These are phyloP conservation scores for Pleurotus eryngii DNA, from an alignment of 768 basidiomycete genomes.

Conservation along the genomic window DNA sequence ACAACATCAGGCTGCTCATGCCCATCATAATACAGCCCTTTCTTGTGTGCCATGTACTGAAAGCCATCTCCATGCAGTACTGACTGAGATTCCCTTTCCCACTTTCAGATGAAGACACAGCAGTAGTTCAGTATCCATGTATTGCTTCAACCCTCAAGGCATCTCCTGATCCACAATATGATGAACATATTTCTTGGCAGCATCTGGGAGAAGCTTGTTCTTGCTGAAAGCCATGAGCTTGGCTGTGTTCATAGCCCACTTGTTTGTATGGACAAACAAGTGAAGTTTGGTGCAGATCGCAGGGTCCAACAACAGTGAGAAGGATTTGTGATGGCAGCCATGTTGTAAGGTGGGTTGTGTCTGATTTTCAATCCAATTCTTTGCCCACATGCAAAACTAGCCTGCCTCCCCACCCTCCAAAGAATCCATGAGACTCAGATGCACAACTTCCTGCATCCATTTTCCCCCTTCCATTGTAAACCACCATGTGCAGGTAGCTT, in stretches of 20 bases:
- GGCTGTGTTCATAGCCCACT: conserved; percentile 31
- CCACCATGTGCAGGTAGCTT: conserved; percentile 23
- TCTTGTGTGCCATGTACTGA: no score
- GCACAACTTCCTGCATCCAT: conserved; percentile 23
- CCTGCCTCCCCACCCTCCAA: conserved; percentile 23
- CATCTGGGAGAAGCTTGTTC: no score
- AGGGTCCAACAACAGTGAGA: conserved; percentile 25
- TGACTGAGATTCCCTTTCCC: no score
- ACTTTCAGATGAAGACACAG: no score
- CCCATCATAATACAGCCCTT: no score
- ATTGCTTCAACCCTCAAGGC: no score
- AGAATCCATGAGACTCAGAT: conserved; percentile 28
- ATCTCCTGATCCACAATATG: no score
- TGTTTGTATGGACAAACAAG: conserved; percentile 27
- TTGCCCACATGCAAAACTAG: conserved; percentile 22
- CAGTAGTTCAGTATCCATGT: no score
- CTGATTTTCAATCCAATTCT: conserved; percentile 18
- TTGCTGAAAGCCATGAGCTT: conserved; percentile 26
- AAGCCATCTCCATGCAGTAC: no score
- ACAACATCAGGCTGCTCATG: no score
- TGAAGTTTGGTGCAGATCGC: conserved; percentile 22
- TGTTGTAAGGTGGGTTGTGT: conserved; percentile 19
- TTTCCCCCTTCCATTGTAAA: conserved; percentile 18
- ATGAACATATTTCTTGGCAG: no score
- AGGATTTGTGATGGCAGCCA: conserved; percentile 24